Percentiles rank a stretch among this genome's conserved stretches.
These are phyloP conservation scores for Casuarina equisetifolia DNA, from an alignment of 306 rosid genomes.

Conservation along the genomic window DNA sequence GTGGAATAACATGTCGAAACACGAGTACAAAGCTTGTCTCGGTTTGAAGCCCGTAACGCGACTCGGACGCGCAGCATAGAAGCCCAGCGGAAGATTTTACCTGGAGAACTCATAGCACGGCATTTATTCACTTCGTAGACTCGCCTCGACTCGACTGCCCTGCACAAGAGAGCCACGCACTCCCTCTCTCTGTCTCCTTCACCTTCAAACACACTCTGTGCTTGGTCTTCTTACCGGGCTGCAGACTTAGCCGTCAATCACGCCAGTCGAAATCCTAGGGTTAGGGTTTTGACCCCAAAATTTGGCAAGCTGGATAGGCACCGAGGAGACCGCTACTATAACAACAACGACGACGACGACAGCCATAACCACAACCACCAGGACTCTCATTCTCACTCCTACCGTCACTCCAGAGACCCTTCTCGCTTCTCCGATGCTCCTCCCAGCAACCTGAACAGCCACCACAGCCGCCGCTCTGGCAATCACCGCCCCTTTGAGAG, in stretches of 20 bases:
- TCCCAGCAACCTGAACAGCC: constrained; percentile 37
- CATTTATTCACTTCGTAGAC: too few relatives aligned
- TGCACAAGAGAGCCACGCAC: background rate
- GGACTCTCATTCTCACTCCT: constrained; percentile 32
- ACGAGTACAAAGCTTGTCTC: background rate
- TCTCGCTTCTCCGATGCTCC: constrained; percentile 77
- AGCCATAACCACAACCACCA: constrained; percentile 4
- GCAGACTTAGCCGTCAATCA: background rate
- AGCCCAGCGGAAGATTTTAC: too few relatives aligned
- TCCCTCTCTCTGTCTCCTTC: background rate
- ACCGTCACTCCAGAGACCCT: constrained; percentile 53
- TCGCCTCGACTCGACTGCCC: too few relatives aligned
- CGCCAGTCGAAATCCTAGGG: constrained; percentile 27
- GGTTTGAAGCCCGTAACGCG: too few relatives aligned
- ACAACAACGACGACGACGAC: constrained; percentile 18
- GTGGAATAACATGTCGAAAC: too few relatives aligned
- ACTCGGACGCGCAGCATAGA: too few relatives aligned
- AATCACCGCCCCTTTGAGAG: constrained; percentile 56
- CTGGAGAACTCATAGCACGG: too few relatives aligned
- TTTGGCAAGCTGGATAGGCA: constrained; percentile 86
- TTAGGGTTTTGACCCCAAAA: constrained; percentile 43
- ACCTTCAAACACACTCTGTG: too few relatives aligned
- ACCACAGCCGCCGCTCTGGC: constrained; percentile 39
- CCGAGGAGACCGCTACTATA: constrained; percentile 81
- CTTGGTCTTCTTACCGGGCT: background rate